Base-by-base conservation (phyloP, 768 basidiomycete species). In the Candolleomyces eurysporus region DNA sequence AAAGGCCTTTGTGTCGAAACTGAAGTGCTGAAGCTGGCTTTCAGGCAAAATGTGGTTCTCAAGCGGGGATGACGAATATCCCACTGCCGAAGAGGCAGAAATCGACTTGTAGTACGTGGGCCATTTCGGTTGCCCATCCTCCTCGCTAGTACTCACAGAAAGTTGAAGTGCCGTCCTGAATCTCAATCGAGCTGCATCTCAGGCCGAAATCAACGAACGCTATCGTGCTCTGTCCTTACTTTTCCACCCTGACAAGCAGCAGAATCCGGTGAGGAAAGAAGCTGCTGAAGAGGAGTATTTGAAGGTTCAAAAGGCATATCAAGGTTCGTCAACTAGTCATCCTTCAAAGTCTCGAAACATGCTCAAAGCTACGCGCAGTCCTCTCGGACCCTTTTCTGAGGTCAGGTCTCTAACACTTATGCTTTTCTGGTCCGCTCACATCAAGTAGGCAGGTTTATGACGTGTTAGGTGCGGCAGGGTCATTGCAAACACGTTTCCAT, bases 201-300 rank as follows among this genome's bases (percentile, higher is more conserved):
- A 84, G 60, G 75, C 76, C 52, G 90, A 93, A 67, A 88, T 94
- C 61, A 81, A 90, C 53, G 91, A 92, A 59, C 80, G 87, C 40
- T 90, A 93, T 71, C 79, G 84, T 46, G 70, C 83, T 5, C 72
- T 94, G 30, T 93, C 92, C 4, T 80, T 94, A 31, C 75, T 89
- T 19, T 92, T 91, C 64, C 93, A 96, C 66, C 93, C 93, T 0
- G 93, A 96, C 80, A 89, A 88, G 69, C 90, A 94, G 61, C 81
- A 78, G 21, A 84, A 85, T 67, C 82, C 84, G 57, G 71, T 71
- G 17, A 73, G 79, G 61, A 86, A 83, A 68, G 79, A 75, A 53
- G 79, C 83, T 1, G 91, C 93, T 0, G 82, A 85, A 26, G 78
- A 80, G 36, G 83, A 82, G 54, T 94, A 94, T 64, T 79, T 89